Evolutionary conservation across 2,329 filamentous ascomycete genomes (phyloP), one percentile per base, ranked within the genome.

Genomic region (Blastomyces percursus): DNA sequence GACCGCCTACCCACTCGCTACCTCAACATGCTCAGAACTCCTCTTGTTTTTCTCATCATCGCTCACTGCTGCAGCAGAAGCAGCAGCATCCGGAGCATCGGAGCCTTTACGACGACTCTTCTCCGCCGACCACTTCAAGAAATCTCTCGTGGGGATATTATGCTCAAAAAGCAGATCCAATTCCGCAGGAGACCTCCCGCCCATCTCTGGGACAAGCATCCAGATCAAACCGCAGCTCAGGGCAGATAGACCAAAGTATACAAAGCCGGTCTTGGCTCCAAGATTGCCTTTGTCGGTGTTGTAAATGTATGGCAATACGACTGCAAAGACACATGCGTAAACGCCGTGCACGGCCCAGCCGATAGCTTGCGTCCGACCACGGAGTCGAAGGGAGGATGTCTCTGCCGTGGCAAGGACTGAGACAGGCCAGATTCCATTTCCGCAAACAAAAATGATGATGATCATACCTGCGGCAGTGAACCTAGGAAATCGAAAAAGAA

Each of bases 201-300:
- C 80, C 72, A 82, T 83, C 68, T 85, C 82, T 0, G 83, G 82
- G 0, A 84, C 71, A 44, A 74, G 72, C 12, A 76, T 71, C 72
- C 75, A 85, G 0, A 77, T 75, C 0, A 77, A 55, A 1, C 71
- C 62, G 3, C 67, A 50, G 0, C 66, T 72, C 0, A 76, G 1
- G 0, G 74, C 6, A 64, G 71, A 74, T n/a, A 74, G 65, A 0
- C 67, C 76, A 12, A 70, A 68, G 64, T 74, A 79, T 5, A 78
- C 71, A 62, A 78, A 79, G 0, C 74, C 77, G 0, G 74, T 75
- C 64, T 78, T 78, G 0, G 73, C 76, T 6, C 72, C 66, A 0
- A 79, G 69, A 48, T 77, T 71, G 0, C 74, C 77, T n/a, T 73
- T 67, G 61, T 79, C 78, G 0, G 75, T 70, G 64, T 79, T 83